phyloP scores from a whole-genome alignment of 1,284 basidiomycete genomes.

The Ceraceosorus guamensis region DNA sequence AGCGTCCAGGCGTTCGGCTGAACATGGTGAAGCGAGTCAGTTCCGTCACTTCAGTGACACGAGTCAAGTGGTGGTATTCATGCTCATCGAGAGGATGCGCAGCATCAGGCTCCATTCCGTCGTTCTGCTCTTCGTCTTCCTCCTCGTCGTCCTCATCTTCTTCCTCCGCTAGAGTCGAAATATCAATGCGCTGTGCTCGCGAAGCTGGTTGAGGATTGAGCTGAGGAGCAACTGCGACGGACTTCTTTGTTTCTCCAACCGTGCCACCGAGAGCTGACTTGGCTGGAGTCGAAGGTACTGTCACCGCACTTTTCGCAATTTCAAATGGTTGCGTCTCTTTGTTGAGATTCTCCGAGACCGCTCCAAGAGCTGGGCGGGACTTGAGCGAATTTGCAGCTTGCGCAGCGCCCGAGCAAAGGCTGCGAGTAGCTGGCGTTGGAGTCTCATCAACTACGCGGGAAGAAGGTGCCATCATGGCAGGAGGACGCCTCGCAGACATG shows the following conservation, averaged over 20 bases:
- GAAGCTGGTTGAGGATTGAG: neutral
- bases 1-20: conserved; percentile 1
- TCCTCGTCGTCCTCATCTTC: conserved; percentile 27
- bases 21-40: conserved; percentile 27
- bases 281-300: conserved; percentile 3
- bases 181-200: neutral
- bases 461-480: conserved; percentile 9
- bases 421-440: conserved; percentile 21
- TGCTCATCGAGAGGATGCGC: conserved; percentile 5
- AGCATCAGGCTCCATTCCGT: no score
- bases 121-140: conserved; percentile 13
- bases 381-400: no score
- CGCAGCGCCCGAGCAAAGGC: neutral
- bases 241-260: neutral
- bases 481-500: neutral
- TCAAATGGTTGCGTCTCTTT: no score
- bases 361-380: no score
- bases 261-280: neutral
- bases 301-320: conserved; percentile 8
- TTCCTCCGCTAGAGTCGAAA: conserved; percentile 17
- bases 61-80: conserved; percentile 13
- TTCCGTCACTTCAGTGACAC: conserved; percentile 40
- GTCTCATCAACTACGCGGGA: conserved; percentile 26
- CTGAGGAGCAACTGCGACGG: neutral
- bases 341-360: no score